Evolutionary conservation across 2,329 filamentous ascomycete genomes (phyloP).

Genomic region (Colletotrichum cordylinicola): DNA sequence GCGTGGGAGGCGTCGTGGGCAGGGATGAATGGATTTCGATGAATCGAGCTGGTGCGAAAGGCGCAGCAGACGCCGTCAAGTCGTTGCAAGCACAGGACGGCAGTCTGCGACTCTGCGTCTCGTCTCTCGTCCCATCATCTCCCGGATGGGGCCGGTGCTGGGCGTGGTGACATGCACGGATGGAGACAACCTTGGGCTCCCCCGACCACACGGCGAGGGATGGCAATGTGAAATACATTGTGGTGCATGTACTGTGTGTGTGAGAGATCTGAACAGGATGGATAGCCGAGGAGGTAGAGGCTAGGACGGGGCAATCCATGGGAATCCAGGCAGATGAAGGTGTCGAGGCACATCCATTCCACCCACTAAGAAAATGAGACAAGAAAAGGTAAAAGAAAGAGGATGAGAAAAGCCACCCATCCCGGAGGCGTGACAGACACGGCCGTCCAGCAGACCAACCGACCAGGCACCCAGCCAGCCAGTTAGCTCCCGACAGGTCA

Average conservation of each 20-base stretch:
- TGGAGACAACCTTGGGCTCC: neutral
- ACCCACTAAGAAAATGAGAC: neutral
- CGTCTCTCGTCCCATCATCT: slow-evolving; percentile 20
- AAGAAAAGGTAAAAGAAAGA: neutral
- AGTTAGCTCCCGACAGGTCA: neutral
- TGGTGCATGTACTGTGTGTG: neutral
- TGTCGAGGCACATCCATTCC: slow-evolving; percentile 10
- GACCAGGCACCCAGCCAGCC: neutral
- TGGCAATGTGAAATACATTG: neutral
- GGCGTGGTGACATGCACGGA: slow-evolving; percentile 7
- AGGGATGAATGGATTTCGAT: neutral
- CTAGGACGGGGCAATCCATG: neutral
- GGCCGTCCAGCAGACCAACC: neutral
- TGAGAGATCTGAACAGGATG: neutral
- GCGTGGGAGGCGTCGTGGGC: neutral
- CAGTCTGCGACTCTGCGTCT: neutral
- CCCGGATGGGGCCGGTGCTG: slow-evolving; percentile 13
- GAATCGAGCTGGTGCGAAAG: neutral
- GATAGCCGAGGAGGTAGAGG: neutral
- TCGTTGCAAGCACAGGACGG: neutral
- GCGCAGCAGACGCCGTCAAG: neutral
- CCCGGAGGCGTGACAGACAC: neutral
- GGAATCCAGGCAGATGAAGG: slow-evolving; percentile 15
- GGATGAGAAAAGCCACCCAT: neutral
- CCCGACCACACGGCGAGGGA: neutral